phyloP scores from a whole-genome alignment of 306 rosid genomes.

The Dryas octopetala region DNA sequence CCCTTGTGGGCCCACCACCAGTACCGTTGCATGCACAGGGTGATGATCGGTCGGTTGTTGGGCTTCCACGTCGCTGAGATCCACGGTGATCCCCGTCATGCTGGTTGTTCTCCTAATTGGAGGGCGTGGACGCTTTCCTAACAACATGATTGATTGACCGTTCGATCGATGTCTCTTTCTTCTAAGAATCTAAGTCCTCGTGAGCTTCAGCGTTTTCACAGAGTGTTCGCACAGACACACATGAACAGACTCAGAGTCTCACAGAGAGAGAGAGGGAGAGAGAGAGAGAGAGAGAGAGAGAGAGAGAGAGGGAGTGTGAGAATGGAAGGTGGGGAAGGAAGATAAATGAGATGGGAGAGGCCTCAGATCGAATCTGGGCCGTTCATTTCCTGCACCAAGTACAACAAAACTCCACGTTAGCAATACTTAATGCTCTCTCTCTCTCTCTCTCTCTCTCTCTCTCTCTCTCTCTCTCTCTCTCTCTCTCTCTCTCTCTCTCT shows the following conservation, averaged over 20 bases:
- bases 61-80: slow-evolving; percentile 28
- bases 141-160: slow-evolving; percentile 39
- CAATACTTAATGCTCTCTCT: neutral
- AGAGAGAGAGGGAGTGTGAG: slow-evolving; percentile 25
- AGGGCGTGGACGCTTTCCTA: slow-evolving; percentile 65
- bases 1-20: neutral
- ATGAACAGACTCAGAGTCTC: too few relatives aligned
- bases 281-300: slow-evolving; percentile 5
- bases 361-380: slow-evolving; percentile 52
- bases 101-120: slow-evolving; percentile 68
- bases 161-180: too few relatives aligned
- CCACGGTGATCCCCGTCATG: slow-evolving; percentile 53
- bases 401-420: slow-evolving; percentile 30
- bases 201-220: too few relatives aligned
- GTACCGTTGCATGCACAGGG: slow-evolving; percentile 4
- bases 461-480: neutral
- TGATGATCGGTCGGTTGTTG: slow-evolving; percentile 25
- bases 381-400: slow-evolving; percentile 41
- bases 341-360: slow-evolving; percentile 43
- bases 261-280: slow-evolving; percentile 4
- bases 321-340: slow-evolving; percentile 38
- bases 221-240: too few relatives aligned
- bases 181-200: too few relatives aligned
- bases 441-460: neutral
- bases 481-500: neutral